These are phyloP conservation scores for Chimonanthus praecox DNA, from an alignment of 164 flowering plant genomes.

Conservation along the genomic window DNA sequence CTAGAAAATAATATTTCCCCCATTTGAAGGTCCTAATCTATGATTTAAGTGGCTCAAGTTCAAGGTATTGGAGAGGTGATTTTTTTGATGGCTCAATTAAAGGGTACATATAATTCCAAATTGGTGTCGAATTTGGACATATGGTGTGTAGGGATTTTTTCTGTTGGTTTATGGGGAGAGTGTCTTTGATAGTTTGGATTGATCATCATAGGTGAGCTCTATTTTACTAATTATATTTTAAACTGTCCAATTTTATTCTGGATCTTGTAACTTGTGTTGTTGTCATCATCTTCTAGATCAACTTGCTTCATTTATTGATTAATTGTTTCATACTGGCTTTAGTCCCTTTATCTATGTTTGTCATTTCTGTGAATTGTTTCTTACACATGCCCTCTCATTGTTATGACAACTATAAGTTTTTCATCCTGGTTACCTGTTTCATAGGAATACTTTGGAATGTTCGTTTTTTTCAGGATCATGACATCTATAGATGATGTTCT, in stretches of 20 bases:
- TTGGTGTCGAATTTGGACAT: no score
- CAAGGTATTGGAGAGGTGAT: no score
- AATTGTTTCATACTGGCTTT: neutral
- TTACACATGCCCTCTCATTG: neutral
- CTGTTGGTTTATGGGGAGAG: no score
- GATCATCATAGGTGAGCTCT: no score
- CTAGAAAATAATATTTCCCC: no score
- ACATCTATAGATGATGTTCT: constrained; percentile 57
- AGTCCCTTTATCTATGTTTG: neutral
- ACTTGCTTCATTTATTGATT: neutral
- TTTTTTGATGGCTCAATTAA: no score
- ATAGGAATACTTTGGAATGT: constrained; percentile 2
- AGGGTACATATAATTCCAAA: no score
- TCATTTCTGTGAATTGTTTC: no score
- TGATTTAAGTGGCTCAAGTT: no score
- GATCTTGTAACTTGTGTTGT: neutral
- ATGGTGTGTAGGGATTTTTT: no score
- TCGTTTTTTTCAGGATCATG: constrained; percentile 55
- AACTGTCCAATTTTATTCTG: neutral
- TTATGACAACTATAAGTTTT: neutral
- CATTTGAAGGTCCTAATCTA: no score
- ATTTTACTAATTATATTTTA: neutral
- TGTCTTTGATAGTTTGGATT: no score
- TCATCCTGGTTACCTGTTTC: neutral
- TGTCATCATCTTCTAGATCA: neutral